Evolutionary conservation across 495 filamentous ascomycete genomes (phyloP), one percentile per base, ranked within the genome.

Genomic region (Hyaloscypha bicolor): DNA sequence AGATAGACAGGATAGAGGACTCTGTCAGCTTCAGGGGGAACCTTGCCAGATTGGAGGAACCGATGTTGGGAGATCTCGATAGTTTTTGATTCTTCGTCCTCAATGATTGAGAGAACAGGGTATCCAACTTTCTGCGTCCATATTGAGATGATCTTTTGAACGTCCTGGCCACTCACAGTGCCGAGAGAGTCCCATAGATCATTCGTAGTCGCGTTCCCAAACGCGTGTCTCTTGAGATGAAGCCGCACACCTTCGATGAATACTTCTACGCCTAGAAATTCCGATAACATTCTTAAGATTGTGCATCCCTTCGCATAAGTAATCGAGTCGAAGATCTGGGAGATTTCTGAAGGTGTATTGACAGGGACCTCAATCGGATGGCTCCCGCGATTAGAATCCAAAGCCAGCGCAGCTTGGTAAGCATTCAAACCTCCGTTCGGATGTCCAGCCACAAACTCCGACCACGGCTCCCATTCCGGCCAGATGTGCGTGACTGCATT

Each of bases 351-450:
- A 0, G 42, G 42, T 19, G 42, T 48, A 6, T 48, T 48, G 16
- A 48, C 42, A 16, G 42, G 9, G 16, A 11, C 16, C 42, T 97
- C 93, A 66, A 97, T 96, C 8, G 94, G 91, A 78, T 97, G 94
- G 30, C 92, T 96, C 22, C 89, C 87, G 53, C 94, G 90, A 60
- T 97, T 85, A 51, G 88, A 87, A 77, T 97, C 94, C 25, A 97
- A 86, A 48, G 87, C 81, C 75, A 57, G 19, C 65, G 55, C 21
- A 59, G 6, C 4, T 45, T 74, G 72, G 8, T 53, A 70, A 12
- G 55, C 60, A 9, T 48, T 6, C 16, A 14, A 14, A 1, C 2
- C 42, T 48, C 11, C 42, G 11, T 19, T 19, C 8, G 35, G 35
- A 37, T 37, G 35, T 37, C 68, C 51, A 11, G 66, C 31, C 9